phyloP scores from a whole-genome alignment of 139 green algal species.

The Chlamydomonas sphaeroides region DNA sequence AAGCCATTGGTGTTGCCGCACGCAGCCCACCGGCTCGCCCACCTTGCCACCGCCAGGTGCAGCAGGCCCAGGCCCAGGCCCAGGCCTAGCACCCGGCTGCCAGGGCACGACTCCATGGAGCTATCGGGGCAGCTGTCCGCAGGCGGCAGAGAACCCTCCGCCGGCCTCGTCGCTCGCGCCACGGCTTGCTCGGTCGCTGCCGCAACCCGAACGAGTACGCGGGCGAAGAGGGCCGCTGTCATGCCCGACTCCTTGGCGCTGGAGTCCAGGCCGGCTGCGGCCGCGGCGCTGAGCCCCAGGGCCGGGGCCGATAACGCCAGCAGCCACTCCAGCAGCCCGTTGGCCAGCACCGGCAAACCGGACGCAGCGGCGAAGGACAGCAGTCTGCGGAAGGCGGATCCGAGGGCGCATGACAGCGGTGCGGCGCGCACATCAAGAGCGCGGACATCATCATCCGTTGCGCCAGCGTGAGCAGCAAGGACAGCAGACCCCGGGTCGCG shows the following conservation, averaged over 20 bases:
- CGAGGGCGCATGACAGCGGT: too few relatives aligned
- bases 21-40: too few relatives aligned
- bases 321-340: slow-evolving; percentile 4
- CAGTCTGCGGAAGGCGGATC: background rate
- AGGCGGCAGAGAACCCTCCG: too few relatives aligned
- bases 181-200: background rate
- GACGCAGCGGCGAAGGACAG: background rate
- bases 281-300: background rate
- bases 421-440: too few relatives aligned
- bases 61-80: background rate
- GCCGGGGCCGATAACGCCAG: background rate
- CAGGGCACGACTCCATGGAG: too few relatives aligned
- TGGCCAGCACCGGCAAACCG: background rate
- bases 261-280: background rate
- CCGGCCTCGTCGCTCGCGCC: background rate
- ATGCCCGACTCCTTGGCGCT: background rate
- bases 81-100: too few relatives aligned
- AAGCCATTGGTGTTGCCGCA: too few relatives aligned
- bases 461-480: too few relatives aligned
- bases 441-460: too few relatives aligned
- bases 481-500: too few relatives aligned
- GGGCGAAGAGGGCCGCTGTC: background rate
- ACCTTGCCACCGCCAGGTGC: slow-evolving; percentile 16
- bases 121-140: too few relatives aligned
- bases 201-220: background rate